Evolutionary conservation across 2,329 filamentous ascomycete genomes (phyloP).

Genomic region (Cercospora beticola): DNA sequence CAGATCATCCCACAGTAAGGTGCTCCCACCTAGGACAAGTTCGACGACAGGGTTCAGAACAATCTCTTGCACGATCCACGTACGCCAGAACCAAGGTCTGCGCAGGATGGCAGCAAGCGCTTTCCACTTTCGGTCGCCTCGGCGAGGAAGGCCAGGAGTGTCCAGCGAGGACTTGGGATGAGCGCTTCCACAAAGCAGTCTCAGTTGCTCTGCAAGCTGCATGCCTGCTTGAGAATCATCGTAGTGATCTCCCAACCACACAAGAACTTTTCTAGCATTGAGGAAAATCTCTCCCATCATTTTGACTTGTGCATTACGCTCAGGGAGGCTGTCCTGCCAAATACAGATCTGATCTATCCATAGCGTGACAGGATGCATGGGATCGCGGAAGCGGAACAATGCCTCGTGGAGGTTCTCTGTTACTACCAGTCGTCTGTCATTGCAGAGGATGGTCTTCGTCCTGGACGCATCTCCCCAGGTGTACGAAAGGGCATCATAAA

Average conservation of each 20-base stretch:
- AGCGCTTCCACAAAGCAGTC: conserved; percentile 20
- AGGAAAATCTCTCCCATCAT: conserved; percentile 38
- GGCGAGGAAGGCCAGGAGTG: conserved; percentile 31
- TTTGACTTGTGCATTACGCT: conserved; percentile 35
- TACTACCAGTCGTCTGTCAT: conserved; percentile 28
- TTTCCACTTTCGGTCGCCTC: conserved; percentile 31
- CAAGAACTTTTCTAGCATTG: conserved; percentile 31
- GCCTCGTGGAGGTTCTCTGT: conserved; percentile 33
- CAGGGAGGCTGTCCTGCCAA: conserved; percentile 31
- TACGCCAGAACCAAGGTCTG: conserved; percentile 35
- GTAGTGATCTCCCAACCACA: conserved; percentile 35
- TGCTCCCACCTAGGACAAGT: conserved; percentile 30
- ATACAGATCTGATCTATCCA: conserved; percentile 39
- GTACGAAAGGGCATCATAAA: conserved; percentile 36
- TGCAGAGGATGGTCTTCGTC: conserved; percentile 32
- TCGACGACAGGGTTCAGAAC: conserved; percentile 34
- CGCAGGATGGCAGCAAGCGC: conserved; percentile 31
- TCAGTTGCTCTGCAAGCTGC: conserved; percentile 32
- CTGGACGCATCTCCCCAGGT: conserved; percentile 31
- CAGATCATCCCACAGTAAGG: conserved; percentile 33
- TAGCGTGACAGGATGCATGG: conserved; percentile 20
- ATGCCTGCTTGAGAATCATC: conserved; percentile 34
- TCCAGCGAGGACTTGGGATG: conserved; percentile 17
- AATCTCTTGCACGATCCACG: conserved; percentile 38
- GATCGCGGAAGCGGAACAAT: conserved; percentile 32